Evolutionary conservation across 208 protist species (phyloP).

Genomic region (Crithidia expoeki): DNA sequence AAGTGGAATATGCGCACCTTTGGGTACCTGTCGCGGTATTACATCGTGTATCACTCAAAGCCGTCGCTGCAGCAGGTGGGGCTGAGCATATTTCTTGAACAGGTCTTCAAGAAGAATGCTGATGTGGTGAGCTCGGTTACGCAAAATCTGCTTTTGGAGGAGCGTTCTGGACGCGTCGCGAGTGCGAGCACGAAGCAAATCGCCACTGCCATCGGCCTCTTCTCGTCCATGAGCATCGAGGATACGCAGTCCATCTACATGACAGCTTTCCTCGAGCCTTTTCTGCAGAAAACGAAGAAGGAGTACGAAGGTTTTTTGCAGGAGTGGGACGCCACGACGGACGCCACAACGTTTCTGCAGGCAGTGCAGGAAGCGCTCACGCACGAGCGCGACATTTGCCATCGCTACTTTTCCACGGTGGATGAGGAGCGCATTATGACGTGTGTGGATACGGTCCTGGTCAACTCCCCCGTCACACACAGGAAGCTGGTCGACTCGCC

Average conservation of each 20-base stretch:
- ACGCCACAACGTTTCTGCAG: slow-evolving; percentile 47
- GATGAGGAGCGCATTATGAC: slow-evolving; percentile 62
- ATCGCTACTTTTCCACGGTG: slow-evolving; percentile 58
- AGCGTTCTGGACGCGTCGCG: slow-evolving; percentile 34
- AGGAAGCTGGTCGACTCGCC: slow-evolving; percentile 50
- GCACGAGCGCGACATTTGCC: slow-evolving; percentile 61
- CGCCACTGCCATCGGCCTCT: slow-evolving; percentile 61
- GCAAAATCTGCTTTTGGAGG: slow-evolving; percentile 57
- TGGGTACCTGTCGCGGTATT: slow-evolving; percentile 86
- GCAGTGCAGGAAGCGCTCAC: slow-evolving; percentile 42
- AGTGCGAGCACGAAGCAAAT: slow-evolving; percentile 50
- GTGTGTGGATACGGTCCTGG: slow-evolving; percentile 60
- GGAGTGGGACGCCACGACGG: slow-evolving; percentile 40
- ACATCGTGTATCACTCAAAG: slow-evolving; percentile 86
- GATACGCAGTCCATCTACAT: slow-evolving; percentile 65
- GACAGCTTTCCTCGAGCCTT: slow-evolving; percentile 78
- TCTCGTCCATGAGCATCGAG: slow-evolving; percentile 75
- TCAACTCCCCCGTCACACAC: slow-evolving; percentile 50
- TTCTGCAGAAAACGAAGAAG: slow-evolving; percentile 50
- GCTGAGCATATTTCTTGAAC: slow-evolving; percentile 83
- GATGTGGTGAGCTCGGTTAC: slow-evolving; percentile 58
- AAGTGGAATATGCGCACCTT: slow-evolving; percentile 86
- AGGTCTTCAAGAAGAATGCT: slow-evolving; percentile 74
- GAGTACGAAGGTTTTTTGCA: slow-evolving; percentile 56
- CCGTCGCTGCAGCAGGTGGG: slow-evolving; percentile 79